Conservation (phyloP, 2,329 filamentous ascomycete genomes). For the Trichoderma atroviride region DNA sequence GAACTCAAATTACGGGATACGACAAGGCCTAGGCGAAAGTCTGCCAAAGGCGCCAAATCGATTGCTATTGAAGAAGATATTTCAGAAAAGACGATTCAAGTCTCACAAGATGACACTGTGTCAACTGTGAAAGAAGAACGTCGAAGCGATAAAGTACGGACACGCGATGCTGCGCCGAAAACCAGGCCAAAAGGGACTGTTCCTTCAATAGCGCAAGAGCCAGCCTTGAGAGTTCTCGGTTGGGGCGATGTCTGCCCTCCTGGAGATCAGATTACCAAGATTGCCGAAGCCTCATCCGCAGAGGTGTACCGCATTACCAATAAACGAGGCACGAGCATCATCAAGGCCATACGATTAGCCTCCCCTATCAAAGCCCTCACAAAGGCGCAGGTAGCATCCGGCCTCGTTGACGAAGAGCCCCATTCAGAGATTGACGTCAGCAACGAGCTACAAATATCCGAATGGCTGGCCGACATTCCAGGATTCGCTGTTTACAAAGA, state of each 20-base stretch:
- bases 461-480: constrained; percentile 64
- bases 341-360: constrained; percentile 64
- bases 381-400: constrained; percentile 56
- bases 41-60: not conserved
- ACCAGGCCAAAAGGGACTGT: not conserved
- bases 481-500: constrained; percentile 70
- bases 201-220: constrained; percentile 26
- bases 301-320: constrained; percentile 67
- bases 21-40: constrained; percentile 4
- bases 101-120: not conserved
- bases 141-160: not conserved
- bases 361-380: constrained; percentile 62
- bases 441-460: constrained; percentile 64
- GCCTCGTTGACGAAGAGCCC: constrained; percentile 61
- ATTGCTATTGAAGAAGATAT: not conserved
- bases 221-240: constrained; percentile 48
- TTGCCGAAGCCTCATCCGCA: constrained; percentile 67
- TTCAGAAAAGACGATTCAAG: not conserved
- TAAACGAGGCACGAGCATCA: constrained; percentile 62
- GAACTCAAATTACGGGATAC: constrained; percentile 5
- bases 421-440: constrained; percentile 57
- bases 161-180: not conserved
- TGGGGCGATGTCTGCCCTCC: constrained; percentile 62
- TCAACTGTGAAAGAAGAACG: not conserved
- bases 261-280: constrained; percentile 60